Percentiles rank a stretch among this genome's conserved stretches.
Evolutionary conservation across 148 eudicot species (phyloP).

Genomic region (Vaccinium myrtillus): DNA sequence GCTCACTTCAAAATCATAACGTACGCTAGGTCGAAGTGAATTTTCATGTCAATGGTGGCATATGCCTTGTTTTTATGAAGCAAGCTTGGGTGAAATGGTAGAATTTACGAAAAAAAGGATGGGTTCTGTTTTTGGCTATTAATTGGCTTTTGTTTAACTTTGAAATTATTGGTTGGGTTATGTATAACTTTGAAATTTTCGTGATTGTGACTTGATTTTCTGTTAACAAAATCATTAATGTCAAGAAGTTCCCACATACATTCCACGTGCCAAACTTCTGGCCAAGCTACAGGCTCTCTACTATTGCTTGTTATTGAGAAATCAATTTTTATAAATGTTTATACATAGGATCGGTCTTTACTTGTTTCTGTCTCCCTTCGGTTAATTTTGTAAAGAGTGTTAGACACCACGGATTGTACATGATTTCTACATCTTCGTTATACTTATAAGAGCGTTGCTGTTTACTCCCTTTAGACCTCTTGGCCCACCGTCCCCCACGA

Average conservation of each 20-base stretch:
- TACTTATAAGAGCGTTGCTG: not conserved
- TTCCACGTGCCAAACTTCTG: not conserved
- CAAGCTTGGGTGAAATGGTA: not conserved
- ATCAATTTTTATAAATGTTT: not conserved
- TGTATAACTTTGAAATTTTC: not conserved
- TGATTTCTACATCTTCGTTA: not conserved
- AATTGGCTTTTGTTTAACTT: not conserved
- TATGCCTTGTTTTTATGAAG: not conserved
- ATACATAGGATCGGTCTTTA: not conserved
- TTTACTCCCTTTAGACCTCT: too few species aligned
- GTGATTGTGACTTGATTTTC: not conserved
- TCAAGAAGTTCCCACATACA: not conserved
- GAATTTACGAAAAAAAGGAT: not conserved
- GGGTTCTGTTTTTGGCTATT: not conserved
- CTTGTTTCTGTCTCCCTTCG: not conserved
- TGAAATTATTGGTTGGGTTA: not conserved
- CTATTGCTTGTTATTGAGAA: not conserved
- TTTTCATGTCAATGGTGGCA: not conserved
- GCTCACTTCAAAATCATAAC: not conserved
- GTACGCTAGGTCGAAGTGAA: not conserved
- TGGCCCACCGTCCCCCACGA: too few species aligned
- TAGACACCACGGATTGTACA: not conserved
- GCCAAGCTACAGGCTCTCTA: not conserved
- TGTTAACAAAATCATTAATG: not conserved
- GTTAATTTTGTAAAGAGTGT: not conserved